phyloP scores from a whole-genome alignment of 371 early-diverging fungal genomes.

The Rhizopus arrhizus region DNA sequence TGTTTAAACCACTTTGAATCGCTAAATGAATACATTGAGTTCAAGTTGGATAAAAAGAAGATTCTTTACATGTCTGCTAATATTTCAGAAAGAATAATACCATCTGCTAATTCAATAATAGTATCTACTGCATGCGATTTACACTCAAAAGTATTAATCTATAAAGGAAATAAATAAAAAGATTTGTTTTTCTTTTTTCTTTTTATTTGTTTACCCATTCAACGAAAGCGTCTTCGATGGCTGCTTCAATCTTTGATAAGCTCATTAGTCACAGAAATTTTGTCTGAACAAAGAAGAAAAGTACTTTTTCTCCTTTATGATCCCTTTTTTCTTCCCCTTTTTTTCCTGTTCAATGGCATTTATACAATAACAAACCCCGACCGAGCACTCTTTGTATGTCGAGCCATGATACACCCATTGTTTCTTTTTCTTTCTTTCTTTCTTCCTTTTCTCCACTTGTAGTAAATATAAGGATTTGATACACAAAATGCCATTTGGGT shows the following conservation, averaged over 20 bases:
- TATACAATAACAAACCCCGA: no score
- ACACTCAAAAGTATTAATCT: conserved; percentile 77
- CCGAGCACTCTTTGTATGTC: no score
- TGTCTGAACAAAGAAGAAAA: neutral
- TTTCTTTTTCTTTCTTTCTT: no score
- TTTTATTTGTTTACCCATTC: conserved; percentile 48
- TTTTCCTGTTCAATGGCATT: no score
- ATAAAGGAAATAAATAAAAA: neutral
- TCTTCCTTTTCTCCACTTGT: conserved; percentile 10
- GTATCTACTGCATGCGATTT: conserved; percentile 63
- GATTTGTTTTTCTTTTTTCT: neutral
- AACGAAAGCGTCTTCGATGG: conserved; percentile 56
- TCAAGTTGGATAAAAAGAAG: no score
- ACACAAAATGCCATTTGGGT: conserved; percentile 46
- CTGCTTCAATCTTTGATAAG: conserved; percentile 54
- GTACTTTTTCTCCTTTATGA: no score
- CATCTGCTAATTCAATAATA: conserved; percentile 80
- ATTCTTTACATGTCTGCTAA: conserved; percentile 76
- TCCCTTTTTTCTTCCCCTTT: no score
- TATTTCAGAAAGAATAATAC: conserved; percentile 78
- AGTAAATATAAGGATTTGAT: neutral
- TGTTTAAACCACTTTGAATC: conserved; percentile 90
- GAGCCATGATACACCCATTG: no score
- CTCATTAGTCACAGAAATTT: conserved; percentile 27
- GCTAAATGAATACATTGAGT: conserved; percentile 27